Evolutionary conservation across 2,329 filamentous ascomycete genomes (phyloP).

Genomic region (Phyllosticta paracitricarpa): DNA sequence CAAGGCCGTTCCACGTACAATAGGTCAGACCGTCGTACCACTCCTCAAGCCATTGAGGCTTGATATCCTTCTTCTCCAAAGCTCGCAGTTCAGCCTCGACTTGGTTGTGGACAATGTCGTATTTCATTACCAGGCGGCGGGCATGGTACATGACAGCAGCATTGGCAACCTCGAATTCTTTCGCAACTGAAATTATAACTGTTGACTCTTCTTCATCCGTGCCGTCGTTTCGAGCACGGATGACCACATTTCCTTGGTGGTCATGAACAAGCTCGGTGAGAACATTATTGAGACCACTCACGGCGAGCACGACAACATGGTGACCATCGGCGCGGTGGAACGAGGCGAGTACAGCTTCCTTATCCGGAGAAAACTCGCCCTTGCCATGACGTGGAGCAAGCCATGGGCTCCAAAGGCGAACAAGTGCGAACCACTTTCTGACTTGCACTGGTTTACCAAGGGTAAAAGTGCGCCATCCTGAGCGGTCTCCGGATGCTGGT

Average conservation of each 20-base stretch:
- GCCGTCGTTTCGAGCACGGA: slow-evolving; percentile 65
- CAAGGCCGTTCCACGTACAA: slow-evolving; percentile 94
- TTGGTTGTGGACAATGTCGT: slow-evolving; percentile 36
- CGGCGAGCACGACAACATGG: slow-evolving; percentile 66
- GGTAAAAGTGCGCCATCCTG: slow-evolving; percentile 45
- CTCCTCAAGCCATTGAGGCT: slow-evolving; percentile 62
- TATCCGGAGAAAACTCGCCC: slow-evolving; percentile 55
- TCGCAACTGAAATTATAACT: slow-evolving; percentile 61
- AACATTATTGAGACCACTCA: slow-evolving; percentile 65
- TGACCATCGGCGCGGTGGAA: slow-evolving; percentile 65
- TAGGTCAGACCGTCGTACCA: slow-evolving; percentile 93
- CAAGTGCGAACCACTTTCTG: slow-evolving; percentile 70
- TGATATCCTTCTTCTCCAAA: slow-evolving; percentile 39
- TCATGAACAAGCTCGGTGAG: slow-evolving; percentile 59
- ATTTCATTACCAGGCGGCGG: slow-evolving; percentile 49
- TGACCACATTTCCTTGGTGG: slow-evolving; percentile 52
- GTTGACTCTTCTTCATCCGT: slow-evolving; percentile 44
- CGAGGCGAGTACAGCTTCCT: slow-evolving; percentile 67
- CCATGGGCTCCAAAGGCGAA: slow-evolving; percentile 76
- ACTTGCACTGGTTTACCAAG: slow-evolving; percentile 57
- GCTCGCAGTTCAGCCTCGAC: slow-evolving; percentile 38
- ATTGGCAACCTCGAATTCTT: slow-evolving; percentile 64
- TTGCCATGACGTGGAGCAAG: slow-evolving; percentile 78
- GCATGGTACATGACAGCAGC: slow-evolving; percentile 81
- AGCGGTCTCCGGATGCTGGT: slow-evolving; percentile 47